Evolutionary conservation across 148 eudicot genomes (phyloP).

Genomic region (Dianthus caryophyllus): DNA sequence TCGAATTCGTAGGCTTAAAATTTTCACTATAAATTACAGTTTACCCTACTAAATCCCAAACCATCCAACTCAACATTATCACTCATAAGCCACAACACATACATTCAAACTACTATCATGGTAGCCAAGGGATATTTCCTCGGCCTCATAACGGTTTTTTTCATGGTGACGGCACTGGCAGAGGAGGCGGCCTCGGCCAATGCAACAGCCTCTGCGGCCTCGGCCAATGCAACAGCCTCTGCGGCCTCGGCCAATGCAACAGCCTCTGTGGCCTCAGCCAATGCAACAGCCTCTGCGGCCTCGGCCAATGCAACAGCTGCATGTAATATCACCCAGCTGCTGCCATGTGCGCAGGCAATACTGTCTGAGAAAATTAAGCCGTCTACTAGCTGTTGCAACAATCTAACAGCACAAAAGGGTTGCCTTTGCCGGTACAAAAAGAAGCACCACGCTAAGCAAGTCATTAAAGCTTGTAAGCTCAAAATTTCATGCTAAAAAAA

Average conservation of each 20-base stretch:
- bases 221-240: too few species aligned
- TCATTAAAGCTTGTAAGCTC: background rate
- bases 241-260: too few species aligned
- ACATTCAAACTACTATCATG: background rate
- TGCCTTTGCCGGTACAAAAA: conserved; percentile 12
- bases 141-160: background rate
- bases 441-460: conserved; percentile 12
- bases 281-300: too few species aligned
- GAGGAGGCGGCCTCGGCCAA: background rate
- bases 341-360: conserved; percentile 7
- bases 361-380: background rate
- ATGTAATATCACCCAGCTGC: background rate
- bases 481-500: conserved; percentile 4
- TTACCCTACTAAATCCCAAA: background rate
- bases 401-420: background rate
- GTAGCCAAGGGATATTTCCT: background rate
- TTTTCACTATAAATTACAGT: background rate
- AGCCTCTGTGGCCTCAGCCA: too few species aligned
- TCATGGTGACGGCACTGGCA: background rate
- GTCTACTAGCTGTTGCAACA: background rate
- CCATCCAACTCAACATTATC: background rate
- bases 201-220: too few species aligned
- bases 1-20: background rate
- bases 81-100: background rate
- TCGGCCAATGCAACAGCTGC: background rate